Conservation (phyloP, 192 early-diverging fungal species). For the Backusella parvicylindrica region DNA sequence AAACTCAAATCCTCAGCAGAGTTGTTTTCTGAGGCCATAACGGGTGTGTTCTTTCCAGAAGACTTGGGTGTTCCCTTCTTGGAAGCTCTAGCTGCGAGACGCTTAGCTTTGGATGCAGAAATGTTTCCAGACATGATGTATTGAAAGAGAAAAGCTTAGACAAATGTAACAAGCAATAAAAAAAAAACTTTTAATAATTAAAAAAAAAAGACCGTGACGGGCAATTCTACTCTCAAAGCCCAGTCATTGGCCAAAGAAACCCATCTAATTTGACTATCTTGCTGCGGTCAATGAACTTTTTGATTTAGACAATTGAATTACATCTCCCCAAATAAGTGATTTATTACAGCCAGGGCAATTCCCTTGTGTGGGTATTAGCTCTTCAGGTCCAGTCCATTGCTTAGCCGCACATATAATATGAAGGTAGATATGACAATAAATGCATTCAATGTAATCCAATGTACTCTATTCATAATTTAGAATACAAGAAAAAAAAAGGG, state of each 20-base stretch:
- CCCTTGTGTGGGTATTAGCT: slow-evolving; percentile 9
- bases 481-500: background rate
- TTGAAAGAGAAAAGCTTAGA: background rate
- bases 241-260: background rate
- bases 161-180: background rate
- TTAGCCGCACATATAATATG: slow-evolving; percentile 9
- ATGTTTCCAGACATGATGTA: slow-evolving; percentile 26
- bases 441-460: background rate
- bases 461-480: background rate
- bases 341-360: slow-evolving; percentile 10
- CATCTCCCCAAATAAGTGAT: slow-evolving; percentile 14
- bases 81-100: slow-evolving; percentile 69
- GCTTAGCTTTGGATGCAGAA: slow-evolving; percentile 79
- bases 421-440: background rate
- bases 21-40: slow-evolving; percentile 29
- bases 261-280: background rate
- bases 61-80: slow-evolving; percentile 38
- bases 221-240: background rate
- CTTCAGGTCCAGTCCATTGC: background rate
- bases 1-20: slow-evolving; percentile 45
- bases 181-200: background rate
- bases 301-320: slow-evolving; percentile 8
- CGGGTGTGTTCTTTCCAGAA: slow-evolving; percentile 35
- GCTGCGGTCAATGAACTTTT: background rate
- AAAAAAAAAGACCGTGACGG: background rate